These are phyloP conservation scores for Aspergillus alliaceus DNA, from an alignment of 2,329 filamentous ascomycete genomes.

Conservation along the genomic window DNA sequence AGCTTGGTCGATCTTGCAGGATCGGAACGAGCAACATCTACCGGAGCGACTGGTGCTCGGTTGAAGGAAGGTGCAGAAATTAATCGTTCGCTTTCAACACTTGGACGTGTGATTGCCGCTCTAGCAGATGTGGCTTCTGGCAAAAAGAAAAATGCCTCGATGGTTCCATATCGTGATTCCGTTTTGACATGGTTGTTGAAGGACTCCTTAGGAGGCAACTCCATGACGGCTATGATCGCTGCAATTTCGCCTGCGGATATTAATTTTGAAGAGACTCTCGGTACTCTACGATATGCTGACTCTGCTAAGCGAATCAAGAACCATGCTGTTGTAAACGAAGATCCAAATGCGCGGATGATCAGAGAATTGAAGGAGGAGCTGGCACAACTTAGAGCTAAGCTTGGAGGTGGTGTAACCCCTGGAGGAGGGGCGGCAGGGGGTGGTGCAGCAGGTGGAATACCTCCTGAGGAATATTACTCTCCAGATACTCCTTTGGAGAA, in stretches of 20 bases:
- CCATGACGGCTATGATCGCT: constrained; percentile 99
- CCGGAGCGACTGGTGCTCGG: constrained; percentile 89
- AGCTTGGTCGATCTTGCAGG: constrained; percentile 96
- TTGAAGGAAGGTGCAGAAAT: constrained; percentile 98
- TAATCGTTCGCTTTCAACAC: constrained; percentile 91
- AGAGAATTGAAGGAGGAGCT: constrained; percentile 95
- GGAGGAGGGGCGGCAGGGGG: constrained; percentile 43
- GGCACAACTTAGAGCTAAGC: constrained; percentile 78
- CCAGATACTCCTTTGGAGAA: constrained; percentile 90
- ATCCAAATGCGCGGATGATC: constrained; percentile 98
- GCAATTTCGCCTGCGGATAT: constrained; percentile 98
- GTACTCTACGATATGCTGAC: constrained; percentile 93
- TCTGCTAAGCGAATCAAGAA: constrained; percentile 99
- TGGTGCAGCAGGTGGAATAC: constrained; percentile 42
- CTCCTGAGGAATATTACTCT: constrained; percentile 80
- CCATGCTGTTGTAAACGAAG: constrained; percentile 97
- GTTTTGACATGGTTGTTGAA: constrained; percentile 95
- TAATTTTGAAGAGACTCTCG: constrained; percentile 97
- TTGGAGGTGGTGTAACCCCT: constrained; percentile 59
- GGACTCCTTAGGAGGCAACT: constrained; percentile 95
- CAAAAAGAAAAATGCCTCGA: constrained; percentile 70
- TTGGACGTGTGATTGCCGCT: constrained; percentile 95
- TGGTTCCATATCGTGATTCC: constrained; percentile 96
- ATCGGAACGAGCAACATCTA: constrained; percentile 95
- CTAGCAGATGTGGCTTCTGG: constrained; percentile 85